phyloP scores from a whole-genome alignment of 768 basidiomycete genomes.

The Favolaschia claudopus region DNA sequence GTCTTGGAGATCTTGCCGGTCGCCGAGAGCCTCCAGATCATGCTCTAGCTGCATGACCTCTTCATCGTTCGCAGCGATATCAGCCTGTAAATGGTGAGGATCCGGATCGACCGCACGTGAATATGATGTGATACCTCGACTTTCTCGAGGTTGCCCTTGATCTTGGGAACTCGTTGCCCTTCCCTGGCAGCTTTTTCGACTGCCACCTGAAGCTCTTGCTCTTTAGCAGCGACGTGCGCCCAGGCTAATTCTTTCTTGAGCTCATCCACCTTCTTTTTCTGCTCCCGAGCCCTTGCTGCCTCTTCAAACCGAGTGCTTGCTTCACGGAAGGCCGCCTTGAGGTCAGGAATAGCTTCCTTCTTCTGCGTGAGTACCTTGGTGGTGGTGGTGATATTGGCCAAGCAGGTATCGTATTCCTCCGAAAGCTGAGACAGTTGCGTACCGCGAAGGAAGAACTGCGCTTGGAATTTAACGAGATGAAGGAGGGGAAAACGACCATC shows the following conservation, averaged over 20 bases:
- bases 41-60: slow-evolving; percentile 47
- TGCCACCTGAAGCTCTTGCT: slow-evolving; percentile 58
- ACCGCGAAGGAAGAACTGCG: slow-evolving; percentile 91
- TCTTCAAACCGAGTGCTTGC: slow-evolving; percentile 70
- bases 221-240: slow-evolving; percentile 81
- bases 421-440: slow-evolving; percentile 90
- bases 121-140: slow-evolving; percentile 44
- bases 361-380: slow-evolving; percentile 72
- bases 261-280: slow-evolving; percentile 70
- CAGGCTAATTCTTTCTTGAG: slow-evolving; percentile 87
- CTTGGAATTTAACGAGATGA: slow-evolving; percentile 5
- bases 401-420: slow-evolving; percentile 83
- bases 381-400: slow-evolving; percentile 76
- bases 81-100: neutral
- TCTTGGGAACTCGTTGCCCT: slow-evolving; percentile 44
- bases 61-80: slow-evolving; percentile 28
- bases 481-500: slow-evolving; percentile 17
- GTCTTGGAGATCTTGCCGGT: slow-evolving; percentile 53
- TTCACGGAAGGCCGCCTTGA: slow-evolving; percentile 64
- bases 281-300: slow-evolving; percentile 76
- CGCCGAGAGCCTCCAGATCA: slow-evolving; percentile 50
- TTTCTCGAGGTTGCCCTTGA: slow-evolving; percentile 41
- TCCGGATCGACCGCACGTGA: neutral
- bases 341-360: slow-evolving; percentile 79
- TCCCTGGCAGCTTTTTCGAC: slow-evolving; percentile 45